These are phyloP conservation scores for Pseudogymnoascus sp. DNA, from an alignment of 2,329 filamentous ascomycete species.

Conservation along the genomic window DNA sequence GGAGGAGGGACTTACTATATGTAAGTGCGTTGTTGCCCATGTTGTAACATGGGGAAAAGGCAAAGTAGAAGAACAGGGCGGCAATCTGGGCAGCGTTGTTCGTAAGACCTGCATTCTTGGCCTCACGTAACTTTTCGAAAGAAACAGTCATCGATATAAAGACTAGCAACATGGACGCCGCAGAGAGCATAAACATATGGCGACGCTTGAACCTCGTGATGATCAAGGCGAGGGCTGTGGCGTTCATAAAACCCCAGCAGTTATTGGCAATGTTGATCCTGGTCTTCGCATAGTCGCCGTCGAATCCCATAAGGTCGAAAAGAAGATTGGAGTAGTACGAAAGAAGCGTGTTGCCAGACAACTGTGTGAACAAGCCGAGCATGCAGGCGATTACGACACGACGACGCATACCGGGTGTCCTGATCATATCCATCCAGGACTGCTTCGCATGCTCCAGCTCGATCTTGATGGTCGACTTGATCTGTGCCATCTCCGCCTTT, in stretches of 20 bases:
- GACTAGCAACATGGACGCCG: conserved; percentile 42
- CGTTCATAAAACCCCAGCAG: conserved; percentile 38
- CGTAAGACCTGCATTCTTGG: conserved; percentile 24
- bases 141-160: conserved; percentile 50
- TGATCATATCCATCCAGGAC: conserved; percentile 45
- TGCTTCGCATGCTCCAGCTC: conserved; percentile 45
- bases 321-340: conserved; percentile 42
- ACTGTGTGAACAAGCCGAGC: conserved; percentile 46
- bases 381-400: conserved; percentile 40
- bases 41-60: conserved; percentile 52
- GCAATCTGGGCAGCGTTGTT: conserved; percentile 19
- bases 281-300: conserved; percentile 33
- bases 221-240: conserved; percentile 33
- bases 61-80: conserved; percentile 50
- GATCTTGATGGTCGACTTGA: conserved; percentile 45
- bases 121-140: conserved; percentile 32
- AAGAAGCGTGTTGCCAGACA: conserved; percentile 39
- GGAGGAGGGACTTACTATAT: conserved; percentile 39
- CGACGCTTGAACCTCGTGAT: conserved; percentile 38
- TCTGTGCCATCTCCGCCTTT: conserved; percentile 51
- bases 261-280: conserved; percentile 38
- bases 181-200: conserved; percentile 44
- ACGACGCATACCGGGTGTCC: conserved; percentile 40
- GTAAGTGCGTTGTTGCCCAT: conserved; percentile 59
- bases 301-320: conserved; percentile 39